These are phyloP conservation scores for Microcyclosporella mali DNA, from an alignment of 2,329 filamentous ascomycete genomes.

Conservation along the genomic window DNA sequence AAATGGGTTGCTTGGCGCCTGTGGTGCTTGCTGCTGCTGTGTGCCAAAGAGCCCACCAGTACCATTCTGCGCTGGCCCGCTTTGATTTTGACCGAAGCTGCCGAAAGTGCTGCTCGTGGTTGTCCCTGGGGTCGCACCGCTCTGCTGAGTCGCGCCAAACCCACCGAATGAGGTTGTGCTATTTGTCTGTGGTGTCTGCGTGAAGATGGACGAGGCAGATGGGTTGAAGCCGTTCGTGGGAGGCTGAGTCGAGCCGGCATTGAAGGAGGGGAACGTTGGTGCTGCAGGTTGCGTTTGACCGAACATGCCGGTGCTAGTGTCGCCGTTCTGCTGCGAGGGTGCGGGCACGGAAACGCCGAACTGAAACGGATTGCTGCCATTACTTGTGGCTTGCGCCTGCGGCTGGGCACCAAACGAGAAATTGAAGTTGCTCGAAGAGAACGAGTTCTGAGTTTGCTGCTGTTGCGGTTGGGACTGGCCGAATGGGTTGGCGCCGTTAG, in stretches of 20 bases:
- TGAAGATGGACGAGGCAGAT: conserved; percentile 11
- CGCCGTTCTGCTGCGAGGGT: conserved; percentile 11
- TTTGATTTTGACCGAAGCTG: conserved; percentile 7
- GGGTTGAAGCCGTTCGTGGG: conserved; percentile 17
- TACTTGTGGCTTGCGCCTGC: conserved; percentile 5
- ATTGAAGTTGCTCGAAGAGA: conserved; percentile 8
- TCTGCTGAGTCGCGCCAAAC: conserved; percentile 15
- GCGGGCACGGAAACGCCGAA: conserved; percentile 11
- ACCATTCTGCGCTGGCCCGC: too few species aligned
- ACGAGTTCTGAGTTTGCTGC: conserved; percentile 7
- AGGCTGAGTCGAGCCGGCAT: conserved; percentile 5
- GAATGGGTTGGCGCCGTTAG: neutral
- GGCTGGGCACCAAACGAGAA: conserved; percentile 10
- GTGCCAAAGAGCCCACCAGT: neutral
- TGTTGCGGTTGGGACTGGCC: conserved; percentile 6
- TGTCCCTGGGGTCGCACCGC: conserved; percentile 12
- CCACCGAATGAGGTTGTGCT: conserved; percentile 10
- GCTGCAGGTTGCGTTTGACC: conserved; percentile 10
- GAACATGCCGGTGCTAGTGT: conserved; percentile 11
- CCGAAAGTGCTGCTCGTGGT: conserved; percentile 14
- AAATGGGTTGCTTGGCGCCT: conserved; percentile 12
- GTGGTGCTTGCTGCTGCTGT: neutral
- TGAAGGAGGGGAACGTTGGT: conserved; percentile 14
- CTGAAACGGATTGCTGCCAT: conserved; percentile 9
- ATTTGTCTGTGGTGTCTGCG: conserved; percentile 13